Evolutionary conservation across 1,284 basidiomycete species (phyloP), one percentile per base, ranked within the genome.

Genomic region (Anthracocystis panici-leucophaei): DNA sequence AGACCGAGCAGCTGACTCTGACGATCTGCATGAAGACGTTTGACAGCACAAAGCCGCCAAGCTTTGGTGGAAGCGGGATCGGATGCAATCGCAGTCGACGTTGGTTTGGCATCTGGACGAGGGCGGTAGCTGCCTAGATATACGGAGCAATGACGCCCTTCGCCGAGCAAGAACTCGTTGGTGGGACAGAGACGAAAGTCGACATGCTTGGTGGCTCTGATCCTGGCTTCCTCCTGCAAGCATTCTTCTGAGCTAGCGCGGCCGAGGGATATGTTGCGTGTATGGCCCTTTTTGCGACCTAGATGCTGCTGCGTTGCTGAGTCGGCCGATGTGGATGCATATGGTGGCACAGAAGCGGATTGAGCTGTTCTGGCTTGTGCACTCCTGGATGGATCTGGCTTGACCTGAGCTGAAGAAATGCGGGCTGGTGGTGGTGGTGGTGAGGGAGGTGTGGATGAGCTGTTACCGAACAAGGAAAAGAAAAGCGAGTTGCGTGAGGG

Each of bases 11-110:
- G 61, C 56, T 84, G 81, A 12, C 75, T 77, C 42, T 82, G 77
- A n/a, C 77, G 76, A 48, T 84, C 82, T 1, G 80, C 71, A 49
- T 84, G 80, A 2, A 83, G 65, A 10, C 83, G 77, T 45, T 84
- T 84, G 55, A 83, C 64, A n/a, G 83, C 83, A 53, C 83, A 84
- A 3, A 84, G 69, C 27, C 70, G 53, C 82, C 82, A 84, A 31
- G 44, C 27, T 8, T 29, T 48, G 11, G 55, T 25, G 10, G 62
- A 29, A 11, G 52, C 9, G 0, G 48, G 42, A 27, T 31, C n/a
- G 35, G 14, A 14, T 38, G 35, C 35, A 38, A 38, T 5, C 2
- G 20, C 10, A 21, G 7, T 45, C 7, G 38, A 20, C 7, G 45
- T 16, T 25, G 54, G 31, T 0, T 6, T 20, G n/a, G 57, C 42